Percentiles rank a stretch among this genome's conserved stretches.
phyloP scores from a whole-genome alignment of 805 yeast species.

The Candida wancherniae region DNA sequence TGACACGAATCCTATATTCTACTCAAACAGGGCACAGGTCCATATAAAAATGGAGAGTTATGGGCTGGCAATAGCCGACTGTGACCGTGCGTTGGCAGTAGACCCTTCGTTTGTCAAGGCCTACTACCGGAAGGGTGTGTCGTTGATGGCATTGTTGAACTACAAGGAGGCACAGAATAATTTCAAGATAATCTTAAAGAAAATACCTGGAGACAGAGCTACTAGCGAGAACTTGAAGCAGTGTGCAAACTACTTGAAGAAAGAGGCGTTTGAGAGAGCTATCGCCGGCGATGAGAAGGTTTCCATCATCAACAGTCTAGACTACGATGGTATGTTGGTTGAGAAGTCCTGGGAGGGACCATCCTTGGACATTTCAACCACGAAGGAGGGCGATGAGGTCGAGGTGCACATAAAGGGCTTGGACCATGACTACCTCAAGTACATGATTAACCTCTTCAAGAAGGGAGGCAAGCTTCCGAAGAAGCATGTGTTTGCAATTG shows the following conservation, averaged over 20 bases:
- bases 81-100: conserved; percentile 61
- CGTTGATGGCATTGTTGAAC: conserved; percentile 69
- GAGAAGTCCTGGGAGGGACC: conserved; percentile 64
- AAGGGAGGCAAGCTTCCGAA: conserved; percentile 72
- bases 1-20: conserved; percentile 55
- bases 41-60: conserved; percentile 81
- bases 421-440: conserved; percentile 53
- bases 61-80: conserved; percentile 80
- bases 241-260: conserved; percentile 61
- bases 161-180: conserved; percentile 71
- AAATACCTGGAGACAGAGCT: conserved; percentile 62
- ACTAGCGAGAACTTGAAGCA: conserved; percentile 61
- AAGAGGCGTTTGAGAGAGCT: conserved; percentile 79
- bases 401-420: conserved; percentile 34
- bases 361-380: conserved; percentile 36
- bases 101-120: conserved; percentile 72
- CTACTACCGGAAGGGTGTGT: conserved; percentile 82
- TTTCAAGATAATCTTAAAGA: conserved; percentile 55
- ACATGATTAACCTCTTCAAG: conserved; percentile 68
- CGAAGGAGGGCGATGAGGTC: conserved; percentile 22
- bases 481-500: conserved; percentile 75
- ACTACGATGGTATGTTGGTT: conserved; percentile 43
- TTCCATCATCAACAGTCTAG: conserved; percentile 43
- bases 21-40: conserved; percentile 86
- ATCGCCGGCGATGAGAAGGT: conserved; percentile 67